Percentiles rank a stretch among this genome's conserved stretches.
Evolutionary conservation across 139 green algal genomes (phyloP).

Genomic region (Raphidocelis subcapitata): DNA sequence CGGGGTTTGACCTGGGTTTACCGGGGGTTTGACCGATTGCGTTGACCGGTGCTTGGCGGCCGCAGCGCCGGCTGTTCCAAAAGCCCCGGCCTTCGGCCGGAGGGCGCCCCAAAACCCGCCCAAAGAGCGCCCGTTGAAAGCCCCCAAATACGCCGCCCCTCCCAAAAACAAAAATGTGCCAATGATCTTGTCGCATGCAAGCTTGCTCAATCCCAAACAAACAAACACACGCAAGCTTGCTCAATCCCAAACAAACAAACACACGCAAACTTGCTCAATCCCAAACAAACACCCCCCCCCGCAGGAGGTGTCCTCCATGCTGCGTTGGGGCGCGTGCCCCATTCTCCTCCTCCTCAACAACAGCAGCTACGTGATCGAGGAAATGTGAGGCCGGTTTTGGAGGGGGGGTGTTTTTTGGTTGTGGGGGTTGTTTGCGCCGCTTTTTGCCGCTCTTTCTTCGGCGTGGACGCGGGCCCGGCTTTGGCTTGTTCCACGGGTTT

Average conservation of each 20-base stretch:
- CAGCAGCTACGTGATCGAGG: constrained; percentile 71
- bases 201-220: too few species aligned
- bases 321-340: constrained; percentile 61
- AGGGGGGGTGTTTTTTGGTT: too few species aligned
- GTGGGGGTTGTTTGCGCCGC: too few species aligned
- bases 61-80: neutral
- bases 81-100: neutral
- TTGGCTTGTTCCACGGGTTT: too few species aligned
- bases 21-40: neutral
- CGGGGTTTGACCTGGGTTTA: neutral
- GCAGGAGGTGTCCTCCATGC: constrained; percentile 77
- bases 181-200: too few species aligned
- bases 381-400: neutral
- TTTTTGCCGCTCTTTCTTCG: too few species aligned
- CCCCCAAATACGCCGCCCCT: neutral
- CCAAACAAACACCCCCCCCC: too few species aligned
- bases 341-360: constrained; percentile 93
- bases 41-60: neutral
- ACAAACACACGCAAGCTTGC: too few species aligned
- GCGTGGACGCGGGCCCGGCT: too few species aligned
- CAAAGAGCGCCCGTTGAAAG: constrained; percentile 7
- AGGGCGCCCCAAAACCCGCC: neutral
- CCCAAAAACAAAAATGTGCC: neutral
- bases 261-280: too few species aligned
- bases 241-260: too few species aligned